Base-by-base conservation (phyloP, 306 rosid species). In the Ochetophila trinervis region DNA sequence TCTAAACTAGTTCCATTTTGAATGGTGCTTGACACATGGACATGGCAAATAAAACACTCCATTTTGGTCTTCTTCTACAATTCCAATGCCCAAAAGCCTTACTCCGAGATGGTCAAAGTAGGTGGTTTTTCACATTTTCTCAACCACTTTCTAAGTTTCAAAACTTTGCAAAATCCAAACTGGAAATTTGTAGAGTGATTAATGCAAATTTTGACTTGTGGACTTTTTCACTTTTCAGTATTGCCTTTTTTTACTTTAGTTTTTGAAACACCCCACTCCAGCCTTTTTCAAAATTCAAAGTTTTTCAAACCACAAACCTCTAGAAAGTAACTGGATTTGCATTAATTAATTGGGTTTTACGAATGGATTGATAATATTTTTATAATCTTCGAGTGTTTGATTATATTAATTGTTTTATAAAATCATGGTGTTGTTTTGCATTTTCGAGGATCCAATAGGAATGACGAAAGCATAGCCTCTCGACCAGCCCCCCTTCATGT, bases 401-500 rank as follows among this genome's bases (percentile, higher is more conserved):
- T 53, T 61, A 57, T 45, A 16, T 68, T 68, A 47, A 57, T 45
- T 44, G 14, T 19, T 11, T 55, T 5, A 35, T 40, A 40, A 64
- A 72, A 67, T 63, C 74, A 61, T 36, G 14, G 36, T 60, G 23
- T 11, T 14, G 5, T 62, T 68, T 50, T 48, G 23, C 8, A 27
- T 30, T 52, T 62, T 56, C 37, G 53, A 59, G 59, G 67, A 12
- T 37, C 42, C 58, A 49, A 49, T 48, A 58, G 27, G 72, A 40
- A 68, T 82, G 94, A 84, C 83, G 88, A 76, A 60, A 69, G 87
- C 85, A 69, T 24, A 67, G 74, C 73, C 66, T 68, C 73, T 70
- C 48, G n/a, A 22, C 75, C 72, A 72, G 74, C 40, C 68, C 70
- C 64, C 61, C 77, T 32, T 57, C 75, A 53, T 74, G 44, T 67